Conservation (phyloP, 1,139 yeast genomes). For the Taphrina deformans region DNA sequence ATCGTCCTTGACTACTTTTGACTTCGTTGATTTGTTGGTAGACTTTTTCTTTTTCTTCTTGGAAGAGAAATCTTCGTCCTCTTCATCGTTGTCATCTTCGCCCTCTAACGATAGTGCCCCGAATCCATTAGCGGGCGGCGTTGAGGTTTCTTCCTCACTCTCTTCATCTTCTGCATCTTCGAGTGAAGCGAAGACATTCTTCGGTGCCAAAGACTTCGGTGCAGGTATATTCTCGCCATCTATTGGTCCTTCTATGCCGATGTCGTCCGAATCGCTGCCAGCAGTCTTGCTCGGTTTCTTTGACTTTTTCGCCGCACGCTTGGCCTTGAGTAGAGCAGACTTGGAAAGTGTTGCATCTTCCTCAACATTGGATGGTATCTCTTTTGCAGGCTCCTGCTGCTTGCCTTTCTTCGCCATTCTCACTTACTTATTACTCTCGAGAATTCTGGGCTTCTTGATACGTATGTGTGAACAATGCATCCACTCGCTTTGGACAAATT, state of each 20-base stretch:
- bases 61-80: neutral
- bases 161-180: slow-evolving; percentile 15
- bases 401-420: slow-evolving; percentile 33
- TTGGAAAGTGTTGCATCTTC: slow-evolving; percentile 31
- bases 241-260: slow-evolving; percentile 18
- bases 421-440: no score
- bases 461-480: no score
- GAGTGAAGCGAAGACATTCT: slow-evolving; percentile 24
- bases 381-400: slow-evolving; percentile 11
- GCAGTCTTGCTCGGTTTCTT: slow-evolving; percentile 25
- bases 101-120: slow-evolving; percentile 15
- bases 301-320: slow-evolving; percentile 23
- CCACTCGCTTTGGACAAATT: no score
- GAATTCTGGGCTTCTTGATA: no score
- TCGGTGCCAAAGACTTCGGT: neutral
- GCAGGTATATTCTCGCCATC: slow-evolving; percentile 6
- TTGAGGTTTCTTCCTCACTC: slow-evolving; percentile 1
- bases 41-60: slow-evolving; percentile 18
- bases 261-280: slow-evolving; percentile 9
- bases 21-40: neutral
- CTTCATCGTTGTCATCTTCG: slow-evolving; percentile 8
- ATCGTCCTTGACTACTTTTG: slow-evolving; percentile 7
- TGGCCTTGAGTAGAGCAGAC: slow-evolving; percentile 25
- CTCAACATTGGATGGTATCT: neutral
- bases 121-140: neutral